phyloP scores from a whole-genome alignment of 2,329 filamentous ascomycete species.

The Blumeria graminis region DNA sequence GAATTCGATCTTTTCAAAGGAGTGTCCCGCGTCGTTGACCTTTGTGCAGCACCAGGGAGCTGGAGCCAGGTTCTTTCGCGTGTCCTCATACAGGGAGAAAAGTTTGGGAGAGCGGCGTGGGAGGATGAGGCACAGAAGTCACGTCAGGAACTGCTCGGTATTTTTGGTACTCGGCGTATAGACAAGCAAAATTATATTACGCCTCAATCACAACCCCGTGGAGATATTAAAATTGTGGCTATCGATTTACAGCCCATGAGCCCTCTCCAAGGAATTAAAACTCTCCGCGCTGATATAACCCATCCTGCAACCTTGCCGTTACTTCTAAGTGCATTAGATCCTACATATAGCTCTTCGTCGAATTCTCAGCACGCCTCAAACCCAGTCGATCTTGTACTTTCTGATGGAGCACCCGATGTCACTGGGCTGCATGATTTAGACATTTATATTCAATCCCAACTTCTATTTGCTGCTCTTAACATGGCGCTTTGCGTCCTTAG shows the following conservation, averaged over 20 bases:
- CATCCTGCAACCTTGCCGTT: slow-evolving; percentile 87
- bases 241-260: slow-evolving; percentile 95
- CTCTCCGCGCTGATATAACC: slow-evolving; percentile 84
- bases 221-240: slow-evolving; percentile 77
- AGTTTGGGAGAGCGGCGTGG: slow-evolving; percentile 68
- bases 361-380: slow-evolving; percentile 34
- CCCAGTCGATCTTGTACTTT: slow-evolving; percentile 80
- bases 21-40: slow-evolving; percentile 79
- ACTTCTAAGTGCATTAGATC: slow-evolving; percentile 62
- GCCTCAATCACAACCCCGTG: slow-evolving; percentile 20
- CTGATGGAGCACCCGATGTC: slow-evolving; percentile 87
- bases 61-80: slow-evolving; percentile 95
- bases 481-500: slow-evolving; percentile 79
- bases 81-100: slow-evolving; percentile 80
- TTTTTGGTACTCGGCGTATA: slow-evolving; percentile 6
- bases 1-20: slow-evolving; percentile 85
- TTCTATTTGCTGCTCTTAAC: slow-evolving; percentile 84
- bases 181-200: not conserved
- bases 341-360: slow-evolving; percentile 30
- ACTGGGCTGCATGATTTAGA: slow-evolving; percentile 92
- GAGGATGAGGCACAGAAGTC: slow-evolving; percentile 55
- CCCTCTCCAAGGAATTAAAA: slow-evolving; percentile 76
- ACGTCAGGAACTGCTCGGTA: slow-evolving; percentile 30
- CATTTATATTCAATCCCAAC: slow-evolving; percentile 90
- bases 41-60: slow-evolving; percentile 85